Evolutionary conservation across 441 rosid genomes (phyloP), one percentile per base, ranked within the genome.

Genomic region (Erodium texanum): DNA sequence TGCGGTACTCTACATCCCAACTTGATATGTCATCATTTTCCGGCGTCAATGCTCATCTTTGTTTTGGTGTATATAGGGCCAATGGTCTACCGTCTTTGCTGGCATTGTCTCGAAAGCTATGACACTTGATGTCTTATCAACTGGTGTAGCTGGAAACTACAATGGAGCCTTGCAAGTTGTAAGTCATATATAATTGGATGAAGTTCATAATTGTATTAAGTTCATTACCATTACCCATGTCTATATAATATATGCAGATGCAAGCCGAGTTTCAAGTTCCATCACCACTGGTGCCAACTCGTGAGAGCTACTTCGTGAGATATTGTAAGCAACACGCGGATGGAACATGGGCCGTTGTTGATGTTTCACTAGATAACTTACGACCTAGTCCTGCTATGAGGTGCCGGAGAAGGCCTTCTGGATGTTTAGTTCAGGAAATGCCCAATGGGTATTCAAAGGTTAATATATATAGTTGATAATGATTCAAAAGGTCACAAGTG

Each of bases 141-240:
- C 87, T 8, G 94, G 90, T 68, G 87, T 78, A 7, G 82, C 87
- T 1, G 97, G 94, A 63, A 86, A 81, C 78, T 82, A 73, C 50
- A 75, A 88, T 70, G 98, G 97, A 64, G 86, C 90, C 45, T 62
- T 94, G 29, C 96, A 95, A 95, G 97, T 95, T 97, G 99, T 95
- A 86, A 65, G 36, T 32, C 29, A n/a, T n/a, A n/a, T n/a, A n/a
- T n/a, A n/a, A n/a, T n/a, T n/a, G n/a, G n/a, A n/a, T n/a, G n/a
- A n/a, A n/a, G n/a, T n/a, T n/a, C n/a, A n/a, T n/a, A n/a, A n/a
- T n/a, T n/a, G n/a, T n/a, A n/a, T n/a, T n/a, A n/a, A n/a, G n/a
- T n/a, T n/a, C n/a, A n/a, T n/a, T n/a, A n/a, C n/a, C n/a, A n/a
- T n/a, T n/a, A n/a, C n/a, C n/a, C n/a, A n/a, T n/a, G 1, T 1